Conservation (phyloP, 1,284 basidiomycete genomes). For the Ceratobasidium sp. region DNA sequence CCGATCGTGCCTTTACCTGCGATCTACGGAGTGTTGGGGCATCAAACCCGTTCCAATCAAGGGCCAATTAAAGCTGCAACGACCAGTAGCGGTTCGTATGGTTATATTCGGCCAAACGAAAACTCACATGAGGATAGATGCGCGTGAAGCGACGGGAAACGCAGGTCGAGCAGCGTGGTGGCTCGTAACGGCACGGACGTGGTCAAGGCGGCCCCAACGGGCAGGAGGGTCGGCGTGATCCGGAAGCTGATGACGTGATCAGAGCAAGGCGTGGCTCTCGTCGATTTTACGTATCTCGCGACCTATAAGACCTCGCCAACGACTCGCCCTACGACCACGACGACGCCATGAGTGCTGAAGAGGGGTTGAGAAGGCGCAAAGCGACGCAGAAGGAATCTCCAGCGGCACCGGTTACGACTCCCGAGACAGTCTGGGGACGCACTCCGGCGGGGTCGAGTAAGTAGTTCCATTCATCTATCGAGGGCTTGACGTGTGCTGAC, state of each 20-base stretch:
- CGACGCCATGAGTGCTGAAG: slow-evolving; percentile 16
- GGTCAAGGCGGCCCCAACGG: background rate
- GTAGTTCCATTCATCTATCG: background rate
- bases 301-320: background rate
- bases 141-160: background rate
- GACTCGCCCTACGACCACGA: background rate
- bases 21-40: too few species aligned
- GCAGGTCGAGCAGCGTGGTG: background rate
- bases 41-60: too few species aligned
- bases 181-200: background rate
- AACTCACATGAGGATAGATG: background rate
- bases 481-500: slow-evolving; percentile 12
- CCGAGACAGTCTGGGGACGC: slow-evolving; percentile 32
- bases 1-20: too few species aligned
- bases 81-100: too few species aligned
- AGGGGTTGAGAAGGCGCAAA: slow-evolving; percentile 19
- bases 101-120: background rate
- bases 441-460: slow-evolving; percentile 29
- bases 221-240: background rate
- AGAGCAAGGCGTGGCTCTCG: background rate
- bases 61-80: too few species aligned
- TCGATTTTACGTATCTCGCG: slow-evolving; percentile 30
- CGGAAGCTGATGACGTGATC: slow-evolving; percentile 32
- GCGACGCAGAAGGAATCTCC: background rate
- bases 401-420: background rate